A percentile compares a stretch with the other conserved stretches of the same genome.
These are phyloP conservation scores for Epichloe aotearoae DNA, from an alignment of 2,329 filamentous ascomycete genomes.

Conservation along the genomic window DNA sequence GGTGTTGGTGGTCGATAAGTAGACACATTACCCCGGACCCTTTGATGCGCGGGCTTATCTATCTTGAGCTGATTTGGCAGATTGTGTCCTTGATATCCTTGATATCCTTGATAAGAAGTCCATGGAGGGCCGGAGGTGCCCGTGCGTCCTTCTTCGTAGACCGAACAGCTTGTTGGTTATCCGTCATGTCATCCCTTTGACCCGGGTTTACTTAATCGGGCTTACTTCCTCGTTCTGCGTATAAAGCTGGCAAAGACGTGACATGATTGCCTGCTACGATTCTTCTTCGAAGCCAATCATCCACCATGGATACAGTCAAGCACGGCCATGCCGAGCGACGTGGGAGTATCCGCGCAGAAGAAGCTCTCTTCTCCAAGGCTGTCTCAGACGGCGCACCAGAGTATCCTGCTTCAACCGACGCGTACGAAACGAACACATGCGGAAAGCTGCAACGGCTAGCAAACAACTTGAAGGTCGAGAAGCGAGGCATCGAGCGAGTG, in stretches of 20 bases:
- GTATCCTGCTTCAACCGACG: not conserved
- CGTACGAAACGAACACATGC: slow-evolving; percentile 6
- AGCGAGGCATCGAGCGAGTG: slow-evolving; percentile 63
- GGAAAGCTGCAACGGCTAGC: slow-evolving; percentile 44
- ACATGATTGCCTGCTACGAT: slow-evolving; percentile 2
- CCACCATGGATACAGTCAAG: not conserved
- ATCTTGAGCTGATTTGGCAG: not conserved
- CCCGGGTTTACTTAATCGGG: no score
- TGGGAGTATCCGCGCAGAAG: not conserved
- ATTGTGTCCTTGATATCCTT: not conserved
- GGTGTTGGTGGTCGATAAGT: no score
- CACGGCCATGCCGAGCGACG: not conserved
- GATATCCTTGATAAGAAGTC: not conserved
- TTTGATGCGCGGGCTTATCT: no score
- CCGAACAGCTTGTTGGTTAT: not conserved
- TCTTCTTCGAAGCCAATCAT: slow-evolving; percentile 1
- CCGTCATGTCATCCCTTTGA: not conserved
- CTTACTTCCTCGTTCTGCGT: not conserved
- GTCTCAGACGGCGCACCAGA: not conserved
- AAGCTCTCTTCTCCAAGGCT: not conserved
- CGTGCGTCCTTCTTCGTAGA: not conserved
- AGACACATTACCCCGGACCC: no score
- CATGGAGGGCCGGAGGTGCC: not conserved
- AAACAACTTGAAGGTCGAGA: slow-evolving; percentile 54
- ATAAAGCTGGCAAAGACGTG: not conserved